A percentile compares a stretch with the other conserved stretches of the same genome.
Conservation (phyloP, 1,139 yeast species). For the Eremothecium gossypii region DNA sequence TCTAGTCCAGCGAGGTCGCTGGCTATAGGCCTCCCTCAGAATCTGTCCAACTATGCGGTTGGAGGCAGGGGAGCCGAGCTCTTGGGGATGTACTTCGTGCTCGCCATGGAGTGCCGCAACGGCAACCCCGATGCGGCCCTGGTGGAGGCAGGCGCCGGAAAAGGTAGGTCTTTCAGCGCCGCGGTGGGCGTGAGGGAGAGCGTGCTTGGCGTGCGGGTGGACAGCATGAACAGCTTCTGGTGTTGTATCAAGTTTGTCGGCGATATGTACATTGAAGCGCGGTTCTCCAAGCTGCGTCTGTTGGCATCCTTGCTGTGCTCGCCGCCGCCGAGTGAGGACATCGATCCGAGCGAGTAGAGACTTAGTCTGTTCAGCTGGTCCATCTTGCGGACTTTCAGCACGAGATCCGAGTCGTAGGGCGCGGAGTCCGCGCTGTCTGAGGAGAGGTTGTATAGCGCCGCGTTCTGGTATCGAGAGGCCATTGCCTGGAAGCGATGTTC, state of each 20-base stretch:
- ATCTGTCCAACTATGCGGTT: neutral
- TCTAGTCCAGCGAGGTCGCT: no score
- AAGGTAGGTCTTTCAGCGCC: no score
- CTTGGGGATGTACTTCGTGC: no score
- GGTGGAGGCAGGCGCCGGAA: no score
- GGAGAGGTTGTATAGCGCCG: neutral
- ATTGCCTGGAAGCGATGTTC: constrained; percentile 7
- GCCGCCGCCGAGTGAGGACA: no score
- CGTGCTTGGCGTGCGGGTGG: no score
- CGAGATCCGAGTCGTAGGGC: neutral
- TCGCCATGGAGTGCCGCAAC: no score
- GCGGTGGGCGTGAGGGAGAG: no score
- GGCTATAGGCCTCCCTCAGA: no score
- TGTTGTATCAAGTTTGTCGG: constrained; percentile 29
- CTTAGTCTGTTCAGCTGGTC: neutral
- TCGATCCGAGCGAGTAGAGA: neutral
- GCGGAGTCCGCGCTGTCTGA: neutral
- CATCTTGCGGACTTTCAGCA: neutral
- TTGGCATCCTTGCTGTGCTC: neutral
- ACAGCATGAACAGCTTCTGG: neutral
- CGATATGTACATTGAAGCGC: constrained; percentile 31
- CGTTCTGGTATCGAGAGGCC: neutral
- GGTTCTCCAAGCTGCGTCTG: constrained; percentile 4
- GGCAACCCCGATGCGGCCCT: no score
- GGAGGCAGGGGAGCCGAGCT: neutral